A percentile compares a stretch with the other conserved stretches of the same genome.
phyloP scores from a whole-genome alignment of 306 rosid species.

The Trichosanthes cucumerina region DNA sequence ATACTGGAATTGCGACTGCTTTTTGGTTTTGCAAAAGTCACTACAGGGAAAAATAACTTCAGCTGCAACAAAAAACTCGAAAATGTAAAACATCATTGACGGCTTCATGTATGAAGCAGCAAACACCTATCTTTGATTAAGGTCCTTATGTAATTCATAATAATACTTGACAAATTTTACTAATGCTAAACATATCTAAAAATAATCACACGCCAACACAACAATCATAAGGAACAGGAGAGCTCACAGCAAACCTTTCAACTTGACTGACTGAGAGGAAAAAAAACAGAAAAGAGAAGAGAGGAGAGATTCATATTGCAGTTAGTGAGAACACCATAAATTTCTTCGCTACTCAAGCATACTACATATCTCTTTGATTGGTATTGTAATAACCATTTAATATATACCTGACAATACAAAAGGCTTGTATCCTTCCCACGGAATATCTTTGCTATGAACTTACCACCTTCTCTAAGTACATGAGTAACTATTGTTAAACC shows the following conservation, averaged over 20 bases:
- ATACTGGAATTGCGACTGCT: slow-evolving; percentile 91
- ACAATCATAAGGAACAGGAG: background rate
- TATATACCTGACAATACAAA: slow-evolving; percentile 77
- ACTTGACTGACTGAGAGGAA: background rate
- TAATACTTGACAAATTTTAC: background rate
- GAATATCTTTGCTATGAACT: slow-evolving; percentile 89
- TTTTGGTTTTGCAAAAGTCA: slow-evolving; percentile 88
- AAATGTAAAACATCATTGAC: slow-evolving; percentile 4
- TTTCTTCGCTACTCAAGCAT: background rate
- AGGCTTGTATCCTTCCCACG: slow-evolving; percentile 96
- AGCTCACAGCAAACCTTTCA: background rate
- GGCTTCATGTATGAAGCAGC: background rate
- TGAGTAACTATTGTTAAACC: slow-evolving; percentile 94
- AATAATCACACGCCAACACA: background rate
- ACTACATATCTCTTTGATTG: slow-evolving; percentile 4
- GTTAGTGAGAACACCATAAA: background rate
- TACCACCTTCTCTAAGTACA: slow-evolving; percentile 88
- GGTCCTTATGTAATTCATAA: no score
- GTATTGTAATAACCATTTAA: slow-evolving; percentile 15
- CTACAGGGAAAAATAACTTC: slow-evolving; percentile 81
- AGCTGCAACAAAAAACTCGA: slow-evolving; percentile 45
- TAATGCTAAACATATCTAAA: background rate
- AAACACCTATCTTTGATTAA: background rate
- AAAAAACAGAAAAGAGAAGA: background rate
- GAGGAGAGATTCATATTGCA: background rate